Evolutionary conservation across 1,139 yeast genomes (phyloP).

Genomic region (Candida frijolesensis): DNA sequence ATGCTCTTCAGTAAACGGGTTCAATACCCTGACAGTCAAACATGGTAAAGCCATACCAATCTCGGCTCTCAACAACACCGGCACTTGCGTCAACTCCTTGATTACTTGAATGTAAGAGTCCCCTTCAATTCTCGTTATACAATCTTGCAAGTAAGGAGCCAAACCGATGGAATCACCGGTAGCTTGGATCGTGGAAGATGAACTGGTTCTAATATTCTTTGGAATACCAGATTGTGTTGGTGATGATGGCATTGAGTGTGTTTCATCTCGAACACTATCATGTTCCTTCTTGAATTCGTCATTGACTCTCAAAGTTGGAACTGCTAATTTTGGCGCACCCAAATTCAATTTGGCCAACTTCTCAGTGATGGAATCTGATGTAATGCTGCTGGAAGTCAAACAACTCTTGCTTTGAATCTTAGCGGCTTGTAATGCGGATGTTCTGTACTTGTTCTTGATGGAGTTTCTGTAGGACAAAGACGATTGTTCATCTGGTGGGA

Average conservation of each 20-base stretch:
- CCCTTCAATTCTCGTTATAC: conserved; percentile 63
- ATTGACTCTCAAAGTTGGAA: conserved; percentile 31
- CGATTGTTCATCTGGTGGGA: conserved; percentile 85
- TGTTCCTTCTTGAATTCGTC: conserved; percentile 10
- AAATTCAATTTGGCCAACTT: conserved; percentile 55
- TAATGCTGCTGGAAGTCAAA: conserved; percentile 30
- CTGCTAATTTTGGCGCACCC: conserved; percentile 50
- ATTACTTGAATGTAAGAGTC: conserved; percentile 76
- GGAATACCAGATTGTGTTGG: conserved; percentile 30
- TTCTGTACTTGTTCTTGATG: conserved; percentile 75
- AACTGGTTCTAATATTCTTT: conserved; percentile 26
- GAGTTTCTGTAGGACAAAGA: conserved; percentile 76
- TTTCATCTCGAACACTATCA: conserved; percentile 3
- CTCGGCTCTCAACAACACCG: conserved; percentile 86
- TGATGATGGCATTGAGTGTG: conserved; percentile 30
- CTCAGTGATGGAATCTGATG: conserved; percentile 45
- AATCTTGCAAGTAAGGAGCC: conserved; percentile 56
- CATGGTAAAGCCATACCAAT: conserved; percentile 96
- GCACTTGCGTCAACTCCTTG: conserved; percentile 74
- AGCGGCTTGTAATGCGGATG: conserved; percentile 74
- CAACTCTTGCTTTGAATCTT: conserved; percentile 46
- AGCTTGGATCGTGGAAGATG: conserved; percentile 24
- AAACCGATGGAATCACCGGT: conserved; percentile 29
- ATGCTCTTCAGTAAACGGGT: conserved; percentile 60
- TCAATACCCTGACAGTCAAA: conserved; percentile 88